A percentile compares a stretch with the other conserved stretches of the same genome.
Conservation (phyloP, 805 yeast species). For the Nakazawaea anatomiae region DNA sequence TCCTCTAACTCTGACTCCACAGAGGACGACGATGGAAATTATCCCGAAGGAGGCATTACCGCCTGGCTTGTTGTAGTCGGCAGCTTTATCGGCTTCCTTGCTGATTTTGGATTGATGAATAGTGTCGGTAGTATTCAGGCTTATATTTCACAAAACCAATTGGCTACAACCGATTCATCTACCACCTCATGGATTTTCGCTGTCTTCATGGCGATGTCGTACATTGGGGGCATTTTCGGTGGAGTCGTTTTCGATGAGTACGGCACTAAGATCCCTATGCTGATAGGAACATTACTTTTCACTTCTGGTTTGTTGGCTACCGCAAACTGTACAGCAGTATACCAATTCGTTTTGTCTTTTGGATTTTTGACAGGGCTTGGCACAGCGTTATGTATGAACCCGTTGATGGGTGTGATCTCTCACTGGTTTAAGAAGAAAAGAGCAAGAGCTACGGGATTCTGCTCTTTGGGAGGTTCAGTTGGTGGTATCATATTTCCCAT, state of each 20-base stretch:
- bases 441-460: slow-evolving; percentile 27
- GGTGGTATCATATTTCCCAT: slow-evolving; percentile 64
- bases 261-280: slow-evolving; percentile 40
- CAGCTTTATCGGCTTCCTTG: slow-evolving; percentile 48
- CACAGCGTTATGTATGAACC: slow-evolving; percentile 35
- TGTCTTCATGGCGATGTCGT: slow-evolving; percentile 42
- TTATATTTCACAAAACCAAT: slow-evolving; percentile 50
- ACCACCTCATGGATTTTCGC: slow-evolving; percentile 64
- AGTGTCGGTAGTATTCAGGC: slow-evolving; percentile 60
- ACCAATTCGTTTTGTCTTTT: slow-evolving; percentile 36
- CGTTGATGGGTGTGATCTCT: slow-evolving; percentile 38
- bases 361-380: slow-evolving; percentile 34
- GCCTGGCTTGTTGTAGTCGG: slow-evolving; percentile 58
- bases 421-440: slow-evolving; percentile 39
- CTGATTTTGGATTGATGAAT: slow-evolving; percentile 52
- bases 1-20: neutral
- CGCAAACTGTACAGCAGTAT: slow-evolving; percentile 34
- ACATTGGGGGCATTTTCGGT: slow-evolving; percentile 40
- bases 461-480: slow-evolving; percentile 52
- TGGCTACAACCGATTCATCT: slow-evolving; percentile 33
- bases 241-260: slow-evolving; percentile 55
- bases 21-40: slow-evolving; percentile 15
- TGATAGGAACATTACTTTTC: slow-evolving; percentile 33
- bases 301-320: slow-evolving; percentile 46
- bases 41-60: slow-evolving; percentile 54